Evolutionary conservation across 192 early-diverging fungal species (phyloP).

Genomic region (Funneliformis mosseae): DNA sequence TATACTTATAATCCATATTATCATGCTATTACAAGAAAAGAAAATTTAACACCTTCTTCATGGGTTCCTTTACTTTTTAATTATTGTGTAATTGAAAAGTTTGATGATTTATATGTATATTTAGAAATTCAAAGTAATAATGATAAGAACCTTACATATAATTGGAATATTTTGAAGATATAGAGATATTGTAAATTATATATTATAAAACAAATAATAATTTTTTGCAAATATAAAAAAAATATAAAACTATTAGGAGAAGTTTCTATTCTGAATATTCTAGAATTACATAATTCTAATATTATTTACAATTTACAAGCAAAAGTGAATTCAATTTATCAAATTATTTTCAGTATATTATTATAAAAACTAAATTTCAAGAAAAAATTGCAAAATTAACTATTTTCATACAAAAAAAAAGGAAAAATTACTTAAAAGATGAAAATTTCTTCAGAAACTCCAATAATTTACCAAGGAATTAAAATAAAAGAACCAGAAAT

Average conservation of each 20-base stretch:
- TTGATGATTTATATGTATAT: background rate
- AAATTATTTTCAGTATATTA: background rate
- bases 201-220: background rate
- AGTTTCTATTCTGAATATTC: constrained; percentile 8
- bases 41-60: background rate
- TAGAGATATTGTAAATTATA: background rate
- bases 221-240: constrained; percentile 1
- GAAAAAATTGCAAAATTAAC: background rate
- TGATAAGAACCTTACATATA: background rate
- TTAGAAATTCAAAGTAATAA: constrained; percentile 8
- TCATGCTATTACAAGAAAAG: background rate
- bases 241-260: background rate
- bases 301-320: constrained; percentile 10
- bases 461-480: background rate
- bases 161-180: background rate
- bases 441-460: background rate
- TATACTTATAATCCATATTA: background rate
- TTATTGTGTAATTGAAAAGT: background rate
- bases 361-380: background rate
- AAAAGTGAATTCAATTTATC: constrained; percentile 1
- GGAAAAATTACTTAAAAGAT: background rate
- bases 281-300: background rate
- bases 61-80: background rate
- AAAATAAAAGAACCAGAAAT: background rate
- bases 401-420: too few species aligned